These are phyloP conservation scores for Atractiella rhizophila DNA, from an alignment of 768 basidiomycete genomes.

Conservation along the genomic window DNA sequence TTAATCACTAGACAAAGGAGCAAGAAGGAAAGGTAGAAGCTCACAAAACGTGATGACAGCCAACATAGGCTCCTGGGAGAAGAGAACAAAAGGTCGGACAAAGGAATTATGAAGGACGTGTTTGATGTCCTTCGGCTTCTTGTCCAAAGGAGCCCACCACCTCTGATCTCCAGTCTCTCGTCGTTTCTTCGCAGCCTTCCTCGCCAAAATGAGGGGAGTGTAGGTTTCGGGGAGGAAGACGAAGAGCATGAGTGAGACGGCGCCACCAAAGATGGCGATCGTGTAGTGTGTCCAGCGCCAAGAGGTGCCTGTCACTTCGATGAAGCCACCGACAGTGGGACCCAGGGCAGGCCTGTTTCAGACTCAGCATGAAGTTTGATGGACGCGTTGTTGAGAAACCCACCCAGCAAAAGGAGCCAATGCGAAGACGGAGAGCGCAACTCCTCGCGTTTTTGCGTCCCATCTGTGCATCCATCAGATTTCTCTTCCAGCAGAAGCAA, in stretches of 20 bases:
- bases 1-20: too few species aligned
- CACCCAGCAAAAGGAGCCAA: too few species aligned
- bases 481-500: too few species aligned
- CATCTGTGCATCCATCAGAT: too few species aligned
- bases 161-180: constrained; percentile 17
- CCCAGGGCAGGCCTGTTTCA: constrained; percentile 9
- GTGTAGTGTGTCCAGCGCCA: constrained; percentile 10
- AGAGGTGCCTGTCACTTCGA: constrained; percentile 3
- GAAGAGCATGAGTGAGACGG: constrained; percentile 7
- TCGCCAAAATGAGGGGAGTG: constrained; percentile 8
- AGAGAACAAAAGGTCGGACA: constrained; percentile 15
- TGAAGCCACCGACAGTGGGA: constrained; percentile 9
- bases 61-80: constrained; percentile 18
- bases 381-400: too few species aligned
- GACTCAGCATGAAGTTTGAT: too few species aligned
- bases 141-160: constrained; percentile 9
- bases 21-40: too few species aligned
- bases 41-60: constrained; percentile 14
- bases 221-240: constrained; percentile 12
- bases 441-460: constrained; percentile 10
- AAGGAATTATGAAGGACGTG: constrained; percentile 8
- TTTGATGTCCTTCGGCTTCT: background rate
- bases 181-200: constrained; percentile 11
- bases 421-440: constrained; percentile 11
- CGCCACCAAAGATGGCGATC: constrained; percentile 6